phyloP scores from a whole-genome alignment of 2,329 filamentous ascomycete genomes.

The Nothophaeocryptopus gaeumannii region DNA sequence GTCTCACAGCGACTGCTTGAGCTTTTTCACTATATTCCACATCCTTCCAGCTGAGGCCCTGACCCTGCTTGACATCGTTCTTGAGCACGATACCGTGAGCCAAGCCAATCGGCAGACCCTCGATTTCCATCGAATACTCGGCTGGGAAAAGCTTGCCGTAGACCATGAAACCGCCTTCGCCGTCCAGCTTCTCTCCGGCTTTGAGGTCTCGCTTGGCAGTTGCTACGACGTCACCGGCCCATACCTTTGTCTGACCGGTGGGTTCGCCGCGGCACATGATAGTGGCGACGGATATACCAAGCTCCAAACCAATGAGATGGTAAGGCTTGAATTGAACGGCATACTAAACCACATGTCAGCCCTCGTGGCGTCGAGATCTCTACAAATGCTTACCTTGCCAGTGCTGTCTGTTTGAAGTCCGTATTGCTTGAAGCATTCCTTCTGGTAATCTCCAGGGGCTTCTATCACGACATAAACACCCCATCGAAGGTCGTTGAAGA shows the following conservation, averaged over 20 bases:
- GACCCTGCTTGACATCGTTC: constrained; percentile 42
- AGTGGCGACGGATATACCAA: constrained; percentile 44
- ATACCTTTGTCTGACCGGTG: constrained; percentile 46
- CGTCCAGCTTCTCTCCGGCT: constrained; percentile 46
- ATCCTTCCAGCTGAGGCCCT: constrained; percentile 45
- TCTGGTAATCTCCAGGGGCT: constrained; percentile 42
- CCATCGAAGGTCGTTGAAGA: constrained; percentile 43
- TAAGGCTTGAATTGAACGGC: constrained; percentile 49
- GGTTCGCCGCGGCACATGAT: constrained; percentile 49
- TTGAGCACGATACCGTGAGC: constrained; percentile 45
- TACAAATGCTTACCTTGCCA: constrained; percentile 24
- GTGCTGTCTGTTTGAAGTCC: constrained; percentile 45
- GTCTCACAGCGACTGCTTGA: constrained; percentile 41
- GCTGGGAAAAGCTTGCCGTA: constrained; percentile 47
- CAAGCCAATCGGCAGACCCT: constrained; percentile 45
- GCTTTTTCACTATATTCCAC: constrained; percentile 43
- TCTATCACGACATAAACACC: constrained; percentile 49
- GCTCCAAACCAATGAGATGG: constrained; percentile 48
- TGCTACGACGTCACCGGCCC: constrained; percentile 47
- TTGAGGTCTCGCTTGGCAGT: constrained; percentile 48
- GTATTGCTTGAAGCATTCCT: constrained; percentile 46
- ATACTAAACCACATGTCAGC: constrained; percentile 29
- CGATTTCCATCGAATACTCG: constrained; percentile 40
- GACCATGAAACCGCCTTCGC: constrained; percentile 47
- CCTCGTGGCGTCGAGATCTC: neutral